phyloP scores from a whole-genome alignment of 1,284 basidiomycete species.

The Schizopora paradoxa region DNA sequence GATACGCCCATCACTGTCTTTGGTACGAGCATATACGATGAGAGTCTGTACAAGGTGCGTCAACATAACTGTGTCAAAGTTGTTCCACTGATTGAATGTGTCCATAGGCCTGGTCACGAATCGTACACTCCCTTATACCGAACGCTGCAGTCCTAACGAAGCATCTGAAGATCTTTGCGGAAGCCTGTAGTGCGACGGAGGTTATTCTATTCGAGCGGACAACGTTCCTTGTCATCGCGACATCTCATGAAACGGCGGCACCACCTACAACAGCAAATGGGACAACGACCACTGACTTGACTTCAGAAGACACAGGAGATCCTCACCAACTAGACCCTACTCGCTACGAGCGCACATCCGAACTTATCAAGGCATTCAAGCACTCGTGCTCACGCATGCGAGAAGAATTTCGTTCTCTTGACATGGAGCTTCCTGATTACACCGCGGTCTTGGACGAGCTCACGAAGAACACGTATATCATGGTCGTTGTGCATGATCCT shows the following conservation, averaged over 20 bases:
- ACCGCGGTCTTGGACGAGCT: slow-evolving; percentile 93
- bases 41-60: slow-evolving; percentile 89
- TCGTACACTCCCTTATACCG: slow-evolving; percentile 95
- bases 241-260: slow-evolving; percentile 39
- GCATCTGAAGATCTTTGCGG: slow-evolving; percentile 82
- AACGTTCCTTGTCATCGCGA: slow-evolving; percentile 95
- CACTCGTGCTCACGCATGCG: slow-evolving; percentile 80
- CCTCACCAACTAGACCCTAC: slow-evolving; percentile 62
- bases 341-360: slow-evolving; percentile 93
- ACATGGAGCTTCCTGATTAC: slow-evolving; percentile 79
- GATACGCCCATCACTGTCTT: slow-evolving; percentile 63
- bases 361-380: slow-evolving; percentile 94
- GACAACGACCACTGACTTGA: slow-evolving; percentile 26
- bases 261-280: slow-evolving; percentile 22
- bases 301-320: slow-evolving; percentile 29
- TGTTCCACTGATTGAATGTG: slow-evolving; percentile 7
- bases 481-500: slow-evolving; percentile 85
- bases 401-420: slow-evolving; percentile 76
- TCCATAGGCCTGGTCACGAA: slow-evolving; percentile 90
- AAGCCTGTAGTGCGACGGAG: slow-evolving; percentile 85
- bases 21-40: slow-evolving; percentile 98
- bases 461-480: slow-evolving; percentile 91
- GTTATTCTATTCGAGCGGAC: slow-evolving; percentile 95
- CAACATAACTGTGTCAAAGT: too few relatives aligned
- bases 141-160: slow-evolving; percentile 85